Base-by-base conservation (phyloP, 306 rosid species). In the Rosa persica region DNA sequence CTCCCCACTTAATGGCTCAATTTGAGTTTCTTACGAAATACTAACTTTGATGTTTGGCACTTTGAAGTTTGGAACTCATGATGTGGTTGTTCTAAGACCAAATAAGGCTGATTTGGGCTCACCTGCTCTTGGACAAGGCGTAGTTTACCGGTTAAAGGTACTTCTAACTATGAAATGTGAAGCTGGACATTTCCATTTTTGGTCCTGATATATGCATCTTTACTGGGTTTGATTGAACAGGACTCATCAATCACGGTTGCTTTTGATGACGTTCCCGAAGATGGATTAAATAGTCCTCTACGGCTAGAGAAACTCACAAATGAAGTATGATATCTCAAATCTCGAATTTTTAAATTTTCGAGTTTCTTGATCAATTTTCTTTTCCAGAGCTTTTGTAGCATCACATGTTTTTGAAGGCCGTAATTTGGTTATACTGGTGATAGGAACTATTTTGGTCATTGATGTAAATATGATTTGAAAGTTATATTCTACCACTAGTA, bases 71-170 rank as follows among this genome's bases (percentile, higher is more conserved):
- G 79, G 97, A 73, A 85, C 93, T 12, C 98, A 95, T 81, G 98
- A 95, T 43, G 98, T 95, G 80, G 98, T 95, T 55, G 96, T 95
- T 85, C 78, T 95, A 79, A 95, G 88, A 87, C 97, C 91, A 71
- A 95, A 90, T 85, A 95, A 92, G 87, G 91, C 98, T 81, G 98
- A 93, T 84, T 79, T 91, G 77, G 98, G 97, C 73, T 87, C 96
- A 78, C 85, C 98, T 80, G 92, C 97, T 52, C 98, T 95, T 75
- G 98, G 97, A 57, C 98, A 92, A 88, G 98, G 98, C 72, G 98
- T 95, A 17, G 98, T 93, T 83, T 95, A 92, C 85, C 88, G 96
- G 58, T 84, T 91, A 73, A 95, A 95, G 98, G 98, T 92, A 91
- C 47, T 57, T 81, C 9, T 11, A 20, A 71, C 72, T 47, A 6